Evolutionary conservation across 1,139 yeast genomes (phyloP).

Genomic region (Geotrichum macrosporum): DNA sequence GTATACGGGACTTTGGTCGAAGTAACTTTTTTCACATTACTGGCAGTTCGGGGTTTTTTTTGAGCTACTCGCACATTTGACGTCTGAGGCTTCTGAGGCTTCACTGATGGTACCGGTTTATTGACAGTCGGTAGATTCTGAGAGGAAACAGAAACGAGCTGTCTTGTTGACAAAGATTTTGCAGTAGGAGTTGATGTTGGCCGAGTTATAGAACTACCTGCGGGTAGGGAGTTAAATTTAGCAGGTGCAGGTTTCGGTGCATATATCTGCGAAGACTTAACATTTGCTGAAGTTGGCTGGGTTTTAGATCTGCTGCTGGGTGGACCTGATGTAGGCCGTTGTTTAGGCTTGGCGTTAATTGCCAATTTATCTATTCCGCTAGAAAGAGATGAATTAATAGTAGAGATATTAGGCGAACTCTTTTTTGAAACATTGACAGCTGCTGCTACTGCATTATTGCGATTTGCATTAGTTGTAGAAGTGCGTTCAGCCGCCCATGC

Average conservation of each 20-base stretch:
- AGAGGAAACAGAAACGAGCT: background rate
- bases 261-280: slow-evolving; percentile 1
- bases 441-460: no score
- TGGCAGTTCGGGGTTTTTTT: slow-evolving; percentile 2
- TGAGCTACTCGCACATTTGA: background rate
- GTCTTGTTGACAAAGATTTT: background rate
- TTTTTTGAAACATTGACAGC: no score
- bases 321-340: background rate
- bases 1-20: background rate
- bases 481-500: slow-evolving; percentile 6
- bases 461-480: background rate
- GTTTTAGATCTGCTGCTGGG: background rate
- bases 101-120: slow-evolving; percentile 3
- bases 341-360: background rate
- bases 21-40: background rate
- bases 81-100: background rate
- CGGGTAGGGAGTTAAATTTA: background rate
- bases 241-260: slow-evolving; percentile 11
- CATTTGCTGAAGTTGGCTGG: background rate
- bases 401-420: no score
- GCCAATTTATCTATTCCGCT: slow-evolving; percentile 2
- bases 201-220: slow-evolving; percentile 2
- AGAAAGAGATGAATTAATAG: no score
- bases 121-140: background rate
- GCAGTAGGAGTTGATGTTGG: slow-evolving; percentile 3